These are phyloP conservation scores for Lichtheimia hyalospora DNA, from an alignment of 371 early-diverging fungal genomes.

Conservation along the genomic window DNA sequence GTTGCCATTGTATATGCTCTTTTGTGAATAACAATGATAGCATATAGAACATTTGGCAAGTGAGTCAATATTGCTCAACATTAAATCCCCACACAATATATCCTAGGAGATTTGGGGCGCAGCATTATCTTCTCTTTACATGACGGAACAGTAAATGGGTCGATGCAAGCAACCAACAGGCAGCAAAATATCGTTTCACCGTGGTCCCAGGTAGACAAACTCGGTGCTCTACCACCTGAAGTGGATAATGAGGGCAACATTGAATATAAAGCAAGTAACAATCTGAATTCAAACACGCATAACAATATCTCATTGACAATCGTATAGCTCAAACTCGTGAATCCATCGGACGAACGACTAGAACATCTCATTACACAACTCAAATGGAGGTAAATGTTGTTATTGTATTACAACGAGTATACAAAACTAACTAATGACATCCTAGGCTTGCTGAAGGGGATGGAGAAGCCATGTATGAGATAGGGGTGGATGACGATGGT, in stretches of 20 bases:
- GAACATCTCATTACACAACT: conserved; percentile 90
- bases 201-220: not conserved
- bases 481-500: conserved; percentile 74
- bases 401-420: not conserved
- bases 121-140: too few species aligned
- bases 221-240: conserved; percentile 72
- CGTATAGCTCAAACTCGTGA: conserved; percentile 72
- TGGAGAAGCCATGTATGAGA: conserved; percentile 87
- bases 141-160: not conserved
- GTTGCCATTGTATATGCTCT: too few species aligned
- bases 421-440: not conserved
- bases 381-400: conserved; percentile 72
- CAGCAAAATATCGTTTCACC: not conserved
- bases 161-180: not conserved
- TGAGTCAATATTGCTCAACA: too few species aligned
- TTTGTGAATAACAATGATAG: too few species aligned
- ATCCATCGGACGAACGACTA: conserved; percentile 68
- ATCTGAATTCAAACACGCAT: not conserved
- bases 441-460: conserved; percentile 79
- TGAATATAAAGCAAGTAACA: conserved; percentile 73
- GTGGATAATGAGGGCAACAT: conserved; percentile 84
- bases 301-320: conserved; percentile 3
- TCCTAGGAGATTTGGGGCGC: too few species aligned
- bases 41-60: too few species aligned
- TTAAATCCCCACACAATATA: too few species aligned